Evolutionary conservation across 1,284 basidiomycete species (phyloP), one percentile per base, ranked within the genome.

Genomic region (Malassezia brasiliensis): DNA sequence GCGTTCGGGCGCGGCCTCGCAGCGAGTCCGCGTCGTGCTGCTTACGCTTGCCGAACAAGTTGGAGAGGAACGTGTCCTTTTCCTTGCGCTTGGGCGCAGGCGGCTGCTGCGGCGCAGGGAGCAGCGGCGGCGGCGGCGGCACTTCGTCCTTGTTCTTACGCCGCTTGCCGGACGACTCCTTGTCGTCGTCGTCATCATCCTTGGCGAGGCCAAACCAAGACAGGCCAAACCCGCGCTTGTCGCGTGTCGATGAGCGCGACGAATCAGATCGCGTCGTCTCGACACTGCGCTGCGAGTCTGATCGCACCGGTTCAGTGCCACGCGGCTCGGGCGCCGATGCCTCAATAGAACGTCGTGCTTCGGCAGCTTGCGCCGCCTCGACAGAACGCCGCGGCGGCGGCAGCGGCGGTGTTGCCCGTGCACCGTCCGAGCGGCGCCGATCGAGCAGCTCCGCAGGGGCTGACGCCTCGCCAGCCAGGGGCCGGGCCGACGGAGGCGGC

Each of bases 171-270:
- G 38, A 40, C 38, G 22, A 40, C 28, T 45, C 42, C 42, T 45
- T 31, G 25, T 45, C 53, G 62, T 35, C 51, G 56, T 5, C 30
- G 32, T 36, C 44, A 28, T 73, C 71, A 15, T 70, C 67, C 47
- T 69, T 69, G 37, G 65, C 59, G 10, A 72, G 56, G 19, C 69
- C 68, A 19, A 74, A 70, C 71, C 71, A 74, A 8, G 65, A 67
- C 9, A 71, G 56, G 3, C 67, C 68, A 35, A 72, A 72, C 0
- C 61, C 57, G 14, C 63, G 66, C 54, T 68, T 69, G 31, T 72
- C 42, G 15, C 42, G 42, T 1, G 14, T 17, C 25, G 32, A 14
- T 9, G 42, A 45, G 9, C 32, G 25, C 42, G 22, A 11, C 12
- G 20, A 42, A n/a, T 42, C 40, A 15, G 38, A 19, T 10, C 38